phyloP scores from a whole-genome alignment of 2,329 filamentous ascomycete genomes.

The Pseudogymnoascus sp. region DNA sequence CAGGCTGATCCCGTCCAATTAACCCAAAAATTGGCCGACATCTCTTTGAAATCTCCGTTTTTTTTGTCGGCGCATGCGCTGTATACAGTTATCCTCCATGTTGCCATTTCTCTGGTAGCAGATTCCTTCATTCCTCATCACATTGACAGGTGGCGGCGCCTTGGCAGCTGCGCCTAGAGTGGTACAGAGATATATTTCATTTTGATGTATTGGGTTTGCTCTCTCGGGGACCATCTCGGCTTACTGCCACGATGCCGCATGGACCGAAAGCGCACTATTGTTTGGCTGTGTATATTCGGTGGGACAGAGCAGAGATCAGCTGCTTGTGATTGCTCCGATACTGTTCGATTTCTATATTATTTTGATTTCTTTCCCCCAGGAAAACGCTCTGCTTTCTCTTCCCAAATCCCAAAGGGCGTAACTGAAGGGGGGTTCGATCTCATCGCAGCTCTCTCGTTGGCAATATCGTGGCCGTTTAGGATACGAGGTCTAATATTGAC shows the following conservation, averaged over 20 bases:
- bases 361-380: not conserved
- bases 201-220: constrained; percentile 6
- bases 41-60: not conserved
- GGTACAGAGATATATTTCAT: not conserved
- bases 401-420: not conserved
- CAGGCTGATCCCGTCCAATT: constrained; percentile 3
- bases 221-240: not conserved
- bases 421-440: not conserved
- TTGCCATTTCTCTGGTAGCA: not conserved
- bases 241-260: constrained; percentile 1
- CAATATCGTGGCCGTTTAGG: not conserved
- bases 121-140: not conserved
- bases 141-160: not conserved
- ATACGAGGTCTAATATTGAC: not conserved
- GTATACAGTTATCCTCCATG: not conserved
- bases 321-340: not conserved
- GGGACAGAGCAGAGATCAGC: constrained; percentile 3
- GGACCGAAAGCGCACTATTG: not conserved
- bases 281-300: constrained; percentile 2
- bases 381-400: not conserved
- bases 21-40: not conserved
- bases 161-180: not conserved
- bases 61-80: not conserved
- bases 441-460: not conserved
- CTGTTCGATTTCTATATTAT: not conserved